Conservation (phyloP, 2,329 filamentous ascomycete species). For the Magnaporthiopsis rhizophila region DNA sequence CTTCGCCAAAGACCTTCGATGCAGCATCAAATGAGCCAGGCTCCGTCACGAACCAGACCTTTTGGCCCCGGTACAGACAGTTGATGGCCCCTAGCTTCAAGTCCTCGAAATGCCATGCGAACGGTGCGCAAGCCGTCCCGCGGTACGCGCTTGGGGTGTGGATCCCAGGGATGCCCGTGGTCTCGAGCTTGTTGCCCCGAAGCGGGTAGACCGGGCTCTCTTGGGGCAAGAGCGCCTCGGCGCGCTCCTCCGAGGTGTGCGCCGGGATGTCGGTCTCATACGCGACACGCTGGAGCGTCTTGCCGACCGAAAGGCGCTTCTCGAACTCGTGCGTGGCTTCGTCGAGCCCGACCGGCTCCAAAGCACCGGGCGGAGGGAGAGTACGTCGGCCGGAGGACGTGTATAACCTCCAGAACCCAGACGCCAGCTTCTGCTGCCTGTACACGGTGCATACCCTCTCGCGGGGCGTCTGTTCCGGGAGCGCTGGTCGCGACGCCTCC, state of each 20-base stretch:
- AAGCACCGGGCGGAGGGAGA: background rate
- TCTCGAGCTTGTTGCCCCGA: slow-evolving; percentile 2
- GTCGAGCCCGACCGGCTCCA: background rate
- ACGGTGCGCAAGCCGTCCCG: slow-evolving; percentile 3
- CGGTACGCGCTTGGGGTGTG: slow-evolving; percentile 4
- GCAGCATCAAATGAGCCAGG: slow-evolving; percentile 1
- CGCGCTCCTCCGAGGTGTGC: slow-evolving; percentile 2
- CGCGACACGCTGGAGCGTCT: slow-evolving; percentile 5
- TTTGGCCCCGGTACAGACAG: slow-evolving; percentile 2
- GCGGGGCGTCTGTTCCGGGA: background rate
- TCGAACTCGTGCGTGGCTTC: slow-evolving; percentile 1
- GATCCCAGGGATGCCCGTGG: background rate
- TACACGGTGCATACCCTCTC: slow-evolving; percentile 1
- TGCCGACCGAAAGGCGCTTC: background rate
- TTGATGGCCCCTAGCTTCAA: slow-evolving; percentile 4
- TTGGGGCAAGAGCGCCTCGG: background rate
- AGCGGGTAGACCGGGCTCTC: slow-evolving; percentile 6
- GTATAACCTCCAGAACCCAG: slow-evolving; percentile 5
- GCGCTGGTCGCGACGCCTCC: slow-evolving; percentile 3
- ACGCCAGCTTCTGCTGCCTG: slow-evolving; percentile 1
- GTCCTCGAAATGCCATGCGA: slow-evolving; percentile 6
- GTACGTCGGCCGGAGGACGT: background rate
- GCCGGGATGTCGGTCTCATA: slow-evolving; percentile 7
- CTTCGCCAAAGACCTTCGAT: background rate
- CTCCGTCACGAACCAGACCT: slow-evolving; percentile 5